phyloP scores from a whole-genome alignment of 805 yeast species.

The Wickerhamiella domercqiae region DNA sequence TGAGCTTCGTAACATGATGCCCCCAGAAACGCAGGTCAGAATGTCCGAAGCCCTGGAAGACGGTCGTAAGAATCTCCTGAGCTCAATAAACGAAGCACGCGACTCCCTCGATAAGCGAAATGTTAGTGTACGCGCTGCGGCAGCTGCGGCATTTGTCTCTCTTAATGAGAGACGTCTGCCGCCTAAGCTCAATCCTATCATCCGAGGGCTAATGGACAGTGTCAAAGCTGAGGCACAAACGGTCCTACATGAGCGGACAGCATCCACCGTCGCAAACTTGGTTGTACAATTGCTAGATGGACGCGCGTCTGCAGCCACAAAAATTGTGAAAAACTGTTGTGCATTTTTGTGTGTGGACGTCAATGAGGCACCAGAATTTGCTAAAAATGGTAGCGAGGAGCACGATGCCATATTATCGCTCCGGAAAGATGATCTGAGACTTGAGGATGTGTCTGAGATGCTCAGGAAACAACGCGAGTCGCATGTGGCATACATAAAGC shows the following conservation, averaged over 20 bases:
- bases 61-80: conserved; percentile 49
- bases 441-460: conserved; percentile 44
- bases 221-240: conserved; percentile 58
- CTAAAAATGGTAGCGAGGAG: conserved; percentile 29
- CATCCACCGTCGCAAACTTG: conserved; percentile 49
- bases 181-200: conserved; percentile 71
- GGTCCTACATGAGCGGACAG: conserved; percentile 55
- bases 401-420: conserved; percentile 52
- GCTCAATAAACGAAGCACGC: conserved; percentile 56
- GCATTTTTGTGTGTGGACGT: conserved; percentile 92
- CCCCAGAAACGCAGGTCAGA: conserved; percentile 54
- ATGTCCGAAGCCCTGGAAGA: conserved; percentile 64
- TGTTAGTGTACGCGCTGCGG: conserved; percentile 50
- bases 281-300: conserved; percentile 44
- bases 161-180: conserved; percentile 42
- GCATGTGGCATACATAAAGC: conserved; percentile 48
- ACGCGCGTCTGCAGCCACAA: conserved; percentile 67
- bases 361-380: conserved; percentile 88
- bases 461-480: conserved; percentile 40
- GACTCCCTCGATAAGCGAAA: conserved; percentile 30
- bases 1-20: conserved; percentile 45
- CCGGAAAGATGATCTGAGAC: conserved; percentile 29
- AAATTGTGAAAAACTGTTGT: conserved; percentile 77
- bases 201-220: conserved; percentile 84
- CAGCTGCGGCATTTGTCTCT: conserved; percentile 58